These are phyloP conservation scores for Aspergillus sp. DNA, from an alignment of 2,329 filamentous ascomycete genomes.

Conservation along the genomic window DNA sequence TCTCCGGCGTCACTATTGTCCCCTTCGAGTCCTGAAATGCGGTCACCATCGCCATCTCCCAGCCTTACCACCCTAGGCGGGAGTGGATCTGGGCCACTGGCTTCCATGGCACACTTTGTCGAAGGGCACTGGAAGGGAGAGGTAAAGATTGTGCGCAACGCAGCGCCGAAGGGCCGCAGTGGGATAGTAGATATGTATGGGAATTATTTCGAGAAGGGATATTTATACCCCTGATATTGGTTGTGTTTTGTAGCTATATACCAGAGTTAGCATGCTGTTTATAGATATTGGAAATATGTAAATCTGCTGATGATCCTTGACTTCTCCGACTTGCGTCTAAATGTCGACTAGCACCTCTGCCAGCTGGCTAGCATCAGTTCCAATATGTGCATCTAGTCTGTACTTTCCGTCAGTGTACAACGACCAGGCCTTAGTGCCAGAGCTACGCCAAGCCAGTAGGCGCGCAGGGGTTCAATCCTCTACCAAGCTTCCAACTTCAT, in stretches of 20 bases:
- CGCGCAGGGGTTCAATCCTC: too few relatives aligned
- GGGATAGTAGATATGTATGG: slow-evolving; percentile 53
- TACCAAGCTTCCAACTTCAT: too few relatives aligned
- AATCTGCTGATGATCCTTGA: too few relatives aligned
- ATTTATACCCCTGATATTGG: slow-evolving; percentile 47
- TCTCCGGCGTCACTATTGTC: slow-evolving; percentile 14
- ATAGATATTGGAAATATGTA: too few relatives aligned
- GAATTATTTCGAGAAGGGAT: slow-evolving; percentile 53
- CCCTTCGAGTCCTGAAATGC: slow-evolving; percentile 6
- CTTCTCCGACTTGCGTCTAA: too few relatives aligned
- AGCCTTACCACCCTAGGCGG: slow-evolving; percentile 7
- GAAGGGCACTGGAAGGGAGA: slow-evolving; percentile 61
- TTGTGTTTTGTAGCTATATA: background rate
- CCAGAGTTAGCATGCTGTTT: too few relatives aligned
- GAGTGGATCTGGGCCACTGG: slow-evolving; percentile 16
- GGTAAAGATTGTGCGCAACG: slow-evolving; percentile 54
- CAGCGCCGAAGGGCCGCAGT: slow-evolving; percentile 36
- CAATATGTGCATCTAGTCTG: too few relatives aligned
- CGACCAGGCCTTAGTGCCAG: too few relatives aligned
- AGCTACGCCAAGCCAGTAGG: too few relatives aligned
- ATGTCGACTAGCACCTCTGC: too few relatives aligned
- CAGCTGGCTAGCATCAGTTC: too few relatives aligned
- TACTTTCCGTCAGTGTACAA: too few relatives aligned
- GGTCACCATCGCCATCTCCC: slow-evolving; percentile 13
- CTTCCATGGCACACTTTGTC: slow-evolving; percentile 39